Conservation (phyloP, 768 basidiomycete genomes). For the Podaxis pistillaris region DNA sequence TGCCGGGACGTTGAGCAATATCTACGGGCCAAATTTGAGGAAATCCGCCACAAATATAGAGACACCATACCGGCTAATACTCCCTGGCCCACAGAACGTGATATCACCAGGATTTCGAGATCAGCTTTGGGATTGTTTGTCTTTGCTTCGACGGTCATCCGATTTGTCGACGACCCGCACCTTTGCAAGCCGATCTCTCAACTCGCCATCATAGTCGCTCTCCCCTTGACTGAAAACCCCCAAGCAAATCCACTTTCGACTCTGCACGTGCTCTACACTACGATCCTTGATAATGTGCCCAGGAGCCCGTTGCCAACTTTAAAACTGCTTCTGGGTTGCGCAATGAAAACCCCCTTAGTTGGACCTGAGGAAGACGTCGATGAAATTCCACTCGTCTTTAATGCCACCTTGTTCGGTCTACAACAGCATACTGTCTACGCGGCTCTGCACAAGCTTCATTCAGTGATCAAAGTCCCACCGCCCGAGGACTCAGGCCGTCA, state of each 20-base stretch:
- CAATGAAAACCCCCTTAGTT: too few relatives aligned
- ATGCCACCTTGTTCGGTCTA: neutral
- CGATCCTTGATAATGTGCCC: neutral
- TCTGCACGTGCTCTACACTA: neutral
- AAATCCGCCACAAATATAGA: neutral
- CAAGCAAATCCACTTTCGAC: neutral
- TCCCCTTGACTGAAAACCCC: neutral
- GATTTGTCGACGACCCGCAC: neutral
- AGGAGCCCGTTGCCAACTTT: neutral
- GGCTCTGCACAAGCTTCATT: neutral
- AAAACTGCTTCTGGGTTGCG: too few relatives aligned
- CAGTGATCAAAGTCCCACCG: neutral
- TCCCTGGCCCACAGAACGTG: neutral
- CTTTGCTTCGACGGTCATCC: neutral
- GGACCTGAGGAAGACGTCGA: neutral
- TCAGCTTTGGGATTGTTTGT: neutral
- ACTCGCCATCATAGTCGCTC: neutral
- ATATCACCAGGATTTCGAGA: neutral
- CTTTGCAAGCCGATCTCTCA: neutral
- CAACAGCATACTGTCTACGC: neutral
- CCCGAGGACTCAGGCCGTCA: neutral
- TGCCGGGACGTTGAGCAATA: neutral
- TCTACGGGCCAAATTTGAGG: neutral
- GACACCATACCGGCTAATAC: neutral
- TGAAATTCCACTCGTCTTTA: neutral